phyloP scores from a whole-genome alignment of 108 stramenopile species.

The Nitzschia putrida region DNA sequence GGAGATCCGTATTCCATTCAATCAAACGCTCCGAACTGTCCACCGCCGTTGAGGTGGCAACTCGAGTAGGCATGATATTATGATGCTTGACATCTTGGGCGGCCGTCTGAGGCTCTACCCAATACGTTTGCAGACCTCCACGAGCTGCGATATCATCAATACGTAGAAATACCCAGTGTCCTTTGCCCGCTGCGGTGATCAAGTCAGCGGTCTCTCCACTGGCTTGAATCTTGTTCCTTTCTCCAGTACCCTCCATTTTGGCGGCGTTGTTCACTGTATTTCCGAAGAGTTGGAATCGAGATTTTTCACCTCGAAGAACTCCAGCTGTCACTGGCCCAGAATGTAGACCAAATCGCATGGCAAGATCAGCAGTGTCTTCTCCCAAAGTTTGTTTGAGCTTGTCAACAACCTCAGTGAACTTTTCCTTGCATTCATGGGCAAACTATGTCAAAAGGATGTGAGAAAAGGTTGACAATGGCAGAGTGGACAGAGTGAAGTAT shows the following conservation, averaged over 20 bases:
- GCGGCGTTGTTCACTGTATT: slow-evolving; percentile 21
- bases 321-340: slow-evolving; percentile 32
- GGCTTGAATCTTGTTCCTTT: slow-evolving; percentile 14
- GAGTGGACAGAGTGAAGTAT: background rate
- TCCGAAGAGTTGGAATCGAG: slow-evolving; percentile 21
- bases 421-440: slow-evolving; percentile 36
- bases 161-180: slow-evolving; percentile 33
- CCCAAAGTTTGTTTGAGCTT: slow-evolving; percentile 19
- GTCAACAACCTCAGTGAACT: slow-evolving; percentile 24
- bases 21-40: slow-evolving; percentile 17
- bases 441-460: slow-evolving; percentile 18
- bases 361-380: slow-evolving; percentile 27
- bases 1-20: slow-evolving; percentile 27
- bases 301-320: slow-evolving; percentile 22
- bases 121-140: slow-evolving; percentile 25
- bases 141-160: slow-evolving; percentile 17
- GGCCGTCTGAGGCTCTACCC: slow-evolving; percentile 16
- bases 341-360: slow-evolving; percentile 49
- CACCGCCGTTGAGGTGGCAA: background rate
- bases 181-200: slow-evolving; percentile 18
- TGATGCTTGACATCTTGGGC: slow-evolving; percentile 19
- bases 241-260: slow-evolving; percentile 14
- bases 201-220: slow-evolving; percentile 20
- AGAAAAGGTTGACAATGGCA: background rate
- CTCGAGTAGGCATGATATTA: slow-evolving; percentile 9